Evolutionary conservation across 441 rosid genomes (phyloP).

Genomic region (Breynia disticha): DNA sequence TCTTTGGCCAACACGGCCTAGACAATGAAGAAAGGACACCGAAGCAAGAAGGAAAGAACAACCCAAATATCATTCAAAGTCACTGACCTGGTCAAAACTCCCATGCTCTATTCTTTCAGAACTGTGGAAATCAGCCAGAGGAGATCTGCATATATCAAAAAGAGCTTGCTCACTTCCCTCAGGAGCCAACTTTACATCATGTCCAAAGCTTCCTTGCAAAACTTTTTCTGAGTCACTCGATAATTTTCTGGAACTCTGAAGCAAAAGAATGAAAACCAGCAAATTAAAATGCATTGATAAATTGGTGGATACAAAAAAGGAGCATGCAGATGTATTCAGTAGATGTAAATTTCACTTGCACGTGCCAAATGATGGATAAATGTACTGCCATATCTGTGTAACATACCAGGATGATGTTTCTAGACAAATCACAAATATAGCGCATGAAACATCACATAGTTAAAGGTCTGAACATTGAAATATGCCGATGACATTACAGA

Average conservation of each 20-base stretch:
- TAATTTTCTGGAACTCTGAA: conserved; percentile 52
- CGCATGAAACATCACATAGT: neutral
- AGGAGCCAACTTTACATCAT: conserved; percentile 46
- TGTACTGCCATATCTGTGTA: neutral
- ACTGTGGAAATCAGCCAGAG: conserved; percentile 69
- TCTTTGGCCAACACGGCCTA: neutral
- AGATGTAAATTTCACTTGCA: neutral
- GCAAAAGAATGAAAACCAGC: conserved; percentile 11
- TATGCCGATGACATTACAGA: neutral
- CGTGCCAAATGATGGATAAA: neutral
- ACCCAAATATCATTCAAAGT: neutral
- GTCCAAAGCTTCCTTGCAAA: conserved; percentile 20
- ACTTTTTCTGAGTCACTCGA: conserved; percentile 25
- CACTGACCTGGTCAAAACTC: conserved; percentile 48
- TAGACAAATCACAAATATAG: neutral
- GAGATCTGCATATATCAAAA: conserved; percentile 51
- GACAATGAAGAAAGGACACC: neutral
- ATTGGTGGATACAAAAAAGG: conserved; percentile 1
- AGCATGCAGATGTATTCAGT: neutral
- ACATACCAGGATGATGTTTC: neutral
- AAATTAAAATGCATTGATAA: too few relatives aligned
- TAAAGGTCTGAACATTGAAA: neutral
- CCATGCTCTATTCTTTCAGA: conserved; percentile 59
- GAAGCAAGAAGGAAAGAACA: neutral
- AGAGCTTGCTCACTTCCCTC: conserved; percentile 30